Percentiles rank a stretch among this genome's conserved stretches.
These are phyloP conservation scores for Meredithiella fracta DNA, from an alignment of 2,329 filamentous ascomycete species.

Conservation along the genomic window DNA sequence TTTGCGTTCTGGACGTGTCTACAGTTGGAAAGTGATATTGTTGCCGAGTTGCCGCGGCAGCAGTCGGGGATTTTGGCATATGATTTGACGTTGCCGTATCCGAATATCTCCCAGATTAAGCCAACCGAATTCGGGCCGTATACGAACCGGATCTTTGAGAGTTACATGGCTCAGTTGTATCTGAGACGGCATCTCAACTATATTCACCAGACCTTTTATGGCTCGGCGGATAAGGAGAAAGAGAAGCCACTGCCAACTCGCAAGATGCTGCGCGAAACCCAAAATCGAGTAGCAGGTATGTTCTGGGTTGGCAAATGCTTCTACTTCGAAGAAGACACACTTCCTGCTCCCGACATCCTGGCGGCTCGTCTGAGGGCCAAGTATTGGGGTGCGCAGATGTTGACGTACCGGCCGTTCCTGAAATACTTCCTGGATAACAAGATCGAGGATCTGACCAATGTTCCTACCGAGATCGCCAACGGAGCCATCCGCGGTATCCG, in stretches of 20 bases:
- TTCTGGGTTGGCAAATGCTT: conserved; percentile 34
- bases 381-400: conserved; percentile 82
- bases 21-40: conserved; percentile 84
- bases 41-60: conserved; percentile 61
- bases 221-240: conserved; percentile 22
- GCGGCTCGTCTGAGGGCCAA: conserved; percentile 75
- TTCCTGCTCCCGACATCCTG: conserved; percentile 60
- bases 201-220: conserved; percentile 41
- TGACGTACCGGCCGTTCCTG: conserved; percentile 69
- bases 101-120: conserved; percentile 30
- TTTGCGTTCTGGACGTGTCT: conserved; percentile 87
- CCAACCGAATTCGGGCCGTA: conserved; percentile 22
- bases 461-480: no score
- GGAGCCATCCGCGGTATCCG: conserved; percentile 49
- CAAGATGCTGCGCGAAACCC: conserved; percentile 22
- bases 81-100: conserved; percentile 50
- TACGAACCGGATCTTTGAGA: conserved; percentile 33
- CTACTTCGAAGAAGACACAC: conserved; percentile 48
- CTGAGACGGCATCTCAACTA: conserved; percentile 48
- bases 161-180: conserved; percentile 47
- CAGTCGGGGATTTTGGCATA: conserved; percentile 45
- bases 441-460: conserved; percentile 25
- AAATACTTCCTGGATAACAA: conserved; percentile 33
- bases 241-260: conserved; percentile 23
- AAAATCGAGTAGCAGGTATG: conserved; percentile 19